Evolutionary conservation across 1,139 yeast species (phyloP), one percentile per base, ranked within the genome.

Genomic region (Hemisphaericaspora xylanilytica): DNA sequence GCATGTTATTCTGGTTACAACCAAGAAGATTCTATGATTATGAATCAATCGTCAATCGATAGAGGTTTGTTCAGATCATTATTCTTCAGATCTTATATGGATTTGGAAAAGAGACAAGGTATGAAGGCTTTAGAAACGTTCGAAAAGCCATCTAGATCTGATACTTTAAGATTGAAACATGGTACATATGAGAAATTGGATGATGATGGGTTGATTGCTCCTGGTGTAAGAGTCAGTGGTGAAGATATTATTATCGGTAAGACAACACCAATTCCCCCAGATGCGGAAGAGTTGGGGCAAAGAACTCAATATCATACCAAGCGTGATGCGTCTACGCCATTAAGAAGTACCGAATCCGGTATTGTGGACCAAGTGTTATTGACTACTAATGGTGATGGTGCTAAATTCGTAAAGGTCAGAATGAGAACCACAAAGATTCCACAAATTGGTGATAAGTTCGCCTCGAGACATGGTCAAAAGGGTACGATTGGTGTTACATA

Each of bases 401-500:
- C 95, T 61, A 86, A 90, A 58, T 94, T 94, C 55, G 97, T 92
- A 41, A 92, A 92, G 68, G 98, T 92, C 33, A 81, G 99, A 68
- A 94, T 94, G 89, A 85, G 99, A 78, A 90, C 98, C 1, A 92
- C 99, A 5, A 92, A 92, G 67, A 77, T 90, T 38, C 99, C 99
- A 10, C 99, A 92, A 68, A 92, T 94, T 66, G 99, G 99, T 66
- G 99, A 92, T 68, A 92, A 92, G 67, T 92, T 92, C 67, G 97
- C 98, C 4, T 90, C 97, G 32, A 87, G 98, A 71, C 98, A 92
- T 73, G 99, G 99, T 65, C 99, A 94, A 68, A 92, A 92, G 72
- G 99, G 99, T 84, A 94, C 98, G 20, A 90, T 94, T 65, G 99
- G 99, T 81, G 95, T 92, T 46, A 92, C 98, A 1, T 94, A 92